phyloP scores from a whole-genome alignment of 495 filamentous ascomycete species.

The Penicillium cosmopolitanum region DNA sequence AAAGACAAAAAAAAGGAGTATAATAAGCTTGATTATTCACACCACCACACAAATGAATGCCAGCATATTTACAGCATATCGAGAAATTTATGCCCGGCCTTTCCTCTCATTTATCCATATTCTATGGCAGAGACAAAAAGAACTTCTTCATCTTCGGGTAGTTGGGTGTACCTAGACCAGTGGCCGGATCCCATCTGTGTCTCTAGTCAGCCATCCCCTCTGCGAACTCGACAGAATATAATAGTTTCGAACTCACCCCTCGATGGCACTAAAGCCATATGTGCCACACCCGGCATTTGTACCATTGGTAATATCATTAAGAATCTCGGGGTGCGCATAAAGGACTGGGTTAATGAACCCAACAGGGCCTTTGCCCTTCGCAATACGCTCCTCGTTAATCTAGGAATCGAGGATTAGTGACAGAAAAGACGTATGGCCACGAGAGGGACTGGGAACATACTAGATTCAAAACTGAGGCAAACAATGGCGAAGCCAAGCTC shows the following conservation, averaged over 20 bases:
- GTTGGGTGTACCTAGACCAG: constrained; percentile 57
- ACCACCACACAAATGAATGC: too few relatives aligned
- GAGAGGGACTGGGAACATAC: constrained; percentile 14
- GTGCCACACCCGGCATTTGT: constrained; percentile 52
- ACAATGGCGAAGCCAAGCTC: constrained; percentile 58
- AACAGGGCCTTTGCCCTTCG: constrained; percentile 48
- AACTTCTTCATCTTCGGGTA: constrained; percentile 51
- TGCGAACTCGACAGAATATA: background rate
- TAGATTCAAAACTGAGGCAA: constrained; percentile 56
- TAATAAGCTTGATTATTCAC: too few relatives aligned
- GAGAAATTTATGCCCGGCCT: background rate
- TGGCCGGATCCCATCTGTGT: constrained; percentile 55
- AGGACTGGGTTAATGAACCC: constrained; percentile 58
- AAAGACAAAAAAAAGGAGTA: too few relatives aligned
- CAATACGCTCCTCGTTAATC: constrained; percentile 54
- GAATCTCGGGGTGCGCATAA: constrained; percentile 48
- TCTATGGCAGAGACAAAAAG: constrained; percentile 38
- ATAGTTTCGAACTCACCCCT: constrained; percentile 32
- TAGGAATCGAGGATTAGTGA: background rate
- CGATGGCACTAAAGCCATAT: constrained; percentile 51
- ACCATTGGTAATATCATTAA: constrained; percentile 55
- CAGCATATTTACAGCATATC: too few relatives aligned
- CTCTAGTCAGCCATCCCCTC: constrained; percentile 2
- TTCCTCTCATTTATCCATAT: background rate
- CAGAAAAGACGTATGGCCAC: background rate